phyloP scores from a whole-genome alignment of 2,329 filamentous ascomycete species.

The Colletotrichum musicola region DNA sequence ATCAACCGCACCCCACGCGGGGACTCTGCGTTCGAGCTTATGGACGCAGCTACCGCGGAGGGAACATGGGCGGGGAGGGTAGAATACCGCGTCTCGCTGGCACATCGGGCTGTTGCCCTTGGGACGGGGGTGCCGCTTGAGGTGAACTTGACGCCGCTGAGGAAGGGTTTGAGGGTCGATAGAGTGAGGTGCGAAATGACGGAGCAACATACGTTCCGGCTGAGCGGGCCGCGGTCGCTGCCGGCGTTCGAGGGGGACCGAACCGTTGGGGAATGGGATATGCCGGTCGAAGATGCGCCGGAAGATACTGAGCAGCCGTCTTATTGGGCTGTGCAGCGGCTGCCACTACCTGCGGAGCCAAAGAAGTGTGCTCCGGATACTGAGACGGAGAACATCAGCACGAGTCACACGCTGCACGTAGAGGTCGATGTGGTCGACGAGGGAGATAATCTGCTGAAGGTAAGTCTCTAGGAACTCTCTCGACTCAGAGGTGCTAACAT shows the following conservation, averaged over 20 bases:
- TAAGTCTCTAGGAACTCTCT: background rate
- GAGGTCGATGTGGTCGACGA: background rate
- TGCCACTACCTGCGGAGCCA: slow-evolving; percentile 15
- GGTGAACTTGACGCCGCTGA: slow-evolving; percentile 12
- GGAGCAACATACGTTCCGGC: slow-evolving; percentile 10
- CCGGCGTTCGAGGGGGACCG: slow-evolving; percentile 8
- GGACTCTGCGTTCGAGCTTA: slow-evolving; percentile 24
- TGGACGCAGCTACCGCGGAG: slow-evolving; percentile 25
- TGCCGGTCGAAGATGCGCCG: background rate
- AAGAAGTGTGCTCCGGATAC: slow-evolving; percentile 21
- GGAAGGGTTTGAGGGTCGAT: background rate
- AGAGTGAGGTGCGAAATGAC: background rate
- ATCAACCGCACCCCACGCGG: slow-evolving; percentile 16
- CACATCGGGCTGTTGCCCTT: slow-evolving; percentile 25
- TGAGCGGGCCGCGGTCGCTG: background rate
- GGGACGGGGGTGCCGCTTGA: slow-evolving; percentile 19
- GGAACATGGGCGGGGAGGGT: slow-evolving; percentile 13
- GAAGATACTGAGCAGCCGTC: background rate
- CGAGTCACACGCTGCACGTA: slow-evolving; percentile 16
- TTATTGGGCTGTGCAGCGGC: background rate
- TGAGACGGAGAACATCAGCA: slow-evolving; percentile 3
- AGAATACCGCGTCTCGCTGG: slow-evolving; percentile 8
- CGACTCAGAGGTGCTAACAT: background rate
- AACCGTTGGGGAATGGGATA: slow-evolving; percentile 9
- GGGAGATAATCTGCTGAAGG: background rate